These are phyloP conservation scores for Amanita subjunquillea DNA, from an alignment of 768 basidiomycete genomes.

Conservation along the genomic window DNA sequence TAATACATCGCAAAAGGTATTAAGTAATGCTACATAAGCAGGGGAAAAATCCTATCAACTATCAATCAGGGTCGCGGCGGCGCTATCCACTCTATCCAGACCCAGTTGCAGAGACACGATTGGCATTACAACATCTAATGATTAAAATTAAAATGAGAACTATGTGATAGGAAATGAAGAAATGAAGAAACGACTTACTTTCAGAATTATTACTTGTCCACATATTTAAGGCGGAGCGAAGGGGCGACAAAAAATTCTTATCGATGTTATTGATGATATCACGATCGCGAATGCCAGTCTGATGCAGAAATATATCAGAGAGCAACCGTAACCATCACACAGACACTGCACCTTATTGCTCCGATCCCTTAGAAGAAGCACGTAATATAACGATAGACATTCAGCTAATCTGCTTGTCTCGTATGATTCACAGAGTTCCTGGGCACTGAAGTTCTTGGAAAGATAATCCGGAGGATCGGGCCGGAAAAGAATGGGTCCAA, in stretches of 20 bases:
- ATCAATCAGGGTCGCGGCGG: slow-evolving; percentile 11
- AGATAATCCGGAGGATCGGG: slow-evolving; percentile 48
- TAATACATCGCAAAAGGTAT: too few species aligned
- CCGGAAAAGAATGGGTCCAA: slow-evolving; percentile 52
- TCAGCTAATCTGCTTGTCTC: slow-evolving; percentile 59
- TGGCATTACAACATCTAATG: slow-evolving; percentile 19
- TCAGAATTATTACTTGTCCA: slow-evolving; percentile 18
- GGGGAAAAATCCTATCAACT: not conserved
- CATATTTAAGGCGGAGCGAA: slow-evolving; percentile 25
- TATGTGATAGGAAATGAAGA: slow-evolving; percentile 3
- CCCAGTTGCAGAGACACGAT: slow-evolving; percentile 38
- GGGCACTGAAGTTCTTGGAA: slow-evolving; percentile 18
- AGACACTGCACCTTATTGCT: slow-evolving; percentile 35
- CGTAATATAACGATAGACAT: slow-evolving; percentile 58
- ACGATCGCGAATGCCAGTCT: slow-evolving; percentile 44
- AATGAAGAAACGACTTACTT: slow-evolving; percentile 12
- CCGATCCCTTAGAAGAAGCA: slow-evolving; percentile 48
- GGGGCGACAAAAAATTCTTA: slow-evolving; percentile 31
- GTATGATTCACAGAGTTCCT: slow-evolving; percentile 40
- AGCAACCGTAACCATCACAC: not conserved
- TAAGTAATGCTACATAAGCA: too few species aligned
- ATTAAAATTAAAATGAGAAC: not conserved
- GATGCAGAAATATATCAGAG: not conserved
- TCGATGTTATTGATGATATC: slow-evolving; percentile 36
- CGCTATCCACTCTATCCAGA: slow-evolving; percentile 38